Base-by-base conservation (phyloP, 345 rosid genomes). In the Arabidopsis arenosa region DNA sequence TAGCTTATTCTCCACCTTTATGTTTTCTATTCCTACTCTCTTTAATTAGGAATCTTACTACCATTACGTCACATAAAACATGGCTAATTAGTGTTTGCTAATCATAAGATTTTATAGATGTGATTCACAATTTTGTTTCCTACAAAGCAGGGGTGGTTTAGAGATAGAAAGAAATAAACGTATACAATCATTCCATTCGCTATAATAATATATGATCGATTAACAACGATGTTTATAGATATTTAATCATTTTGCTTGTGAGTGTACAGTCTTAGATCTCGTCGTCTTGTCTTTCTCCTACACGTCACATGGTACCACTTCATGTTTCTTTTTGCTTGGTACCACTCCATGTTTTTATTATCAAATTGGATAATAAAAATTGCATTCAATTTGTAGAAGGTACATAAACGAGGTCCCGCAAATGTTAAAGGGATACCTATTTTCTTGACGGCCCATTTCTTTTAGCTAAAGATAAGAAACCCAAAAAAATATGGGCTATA, bases 281-380 rank as follows among this genome's bases (percentile, higher is more conserved):
- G 49, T 66, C 56, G 49, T 66, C 57, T 43, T 56, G 78, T 74
- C 66, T n/a, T 63, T 73, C 44, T 73, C 70, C 17, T 30, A 56
- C 37, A 55, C 41, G 14, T 47, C 58, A 74, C 40, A 56, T 74
- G 78, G 78, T 47, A 66, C 78, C 78, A 74, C 66, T 56, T 66
- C 78, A 74, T 55, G 72, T 74, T 13, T 18, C 15, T 11, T 41
- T 63, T 36, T 65, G 59, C 49, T 28, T 55, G 37, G 64, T 65
- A 63, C 65, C 56, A 65, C 72, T 43, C 48, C 65, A 43, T 63
- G 64, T 63, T 41, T 17, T 26, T 40, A n/a, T 28, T 37, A 39
- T 60, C 10, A 45, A 26, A 60, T 26, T 62, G 2, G 3, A 14
- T 43, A 39, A 6, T 6, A 15, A 15, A 58, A 63, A 33, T 3